A percentile compares a stretch with the other conserved stretches of the same genome.
Evolutionary conservation across 2,329 filamentous ascomycete species (phyloP).

Genomic region (Nigrospora sphaerica): DNA sequence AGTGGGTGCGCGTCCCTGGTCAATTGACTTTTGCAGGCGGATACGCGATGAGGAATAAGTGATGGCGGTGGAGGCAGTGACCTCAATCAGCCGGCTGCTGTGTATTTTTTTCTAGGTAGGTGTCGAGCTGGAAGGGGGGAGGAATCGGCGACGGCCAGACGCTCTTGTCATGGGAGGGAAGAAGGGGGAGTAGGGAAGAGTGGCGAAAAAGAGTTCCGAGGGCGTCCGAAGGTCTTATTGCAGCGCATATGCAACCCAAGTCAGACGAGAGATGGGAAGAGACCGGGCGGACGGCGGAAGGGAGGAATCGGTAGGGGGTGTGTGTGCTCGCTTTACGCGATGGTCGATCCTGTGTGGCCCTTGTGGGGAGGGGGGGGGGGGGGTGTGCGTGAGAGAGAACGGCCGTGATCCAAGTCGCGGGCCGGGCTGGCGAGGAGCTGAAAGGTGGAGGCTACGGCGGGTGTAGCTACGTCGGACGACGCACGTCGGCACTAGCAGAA

Average conservation of each 20-base stretch:
- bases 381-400: conserved; percentile 6
- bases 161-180: background rate
- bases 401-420: conserved; percentile 19
- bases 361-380: background rate
- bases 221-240: conserved; percentile 25
- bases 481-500: conserved; percentile 18
- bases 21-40: no score
- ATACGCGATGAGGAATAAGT: no score
- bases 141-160: no score
- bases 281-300: background rate
- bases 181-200: conserved; percentile 18
- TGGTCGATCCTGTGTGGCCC: conserved; percentile 1
- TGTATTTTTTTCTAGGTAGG: no score
- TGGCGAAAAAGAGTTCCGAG: conserved; percentile 18
- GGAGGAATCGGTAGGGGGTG: background rate
- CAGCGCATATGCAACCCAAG: conserved; percentile 1
- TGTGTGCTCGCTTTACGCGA: background rate
- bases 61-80: no score
- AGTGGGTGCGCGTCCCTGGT: no score
- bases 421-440: conserved; percentile 8
- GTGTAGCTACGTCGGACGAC: conserved; percentile 16
- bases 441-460: background rate
- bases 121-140: no score
- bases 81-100: no score
- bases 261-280: background rate